Evolutionary conservation across 2,329 filamentous ascomycete genomes (phyloP).

Genomic region (Lecanicillium sp.): DNA sequence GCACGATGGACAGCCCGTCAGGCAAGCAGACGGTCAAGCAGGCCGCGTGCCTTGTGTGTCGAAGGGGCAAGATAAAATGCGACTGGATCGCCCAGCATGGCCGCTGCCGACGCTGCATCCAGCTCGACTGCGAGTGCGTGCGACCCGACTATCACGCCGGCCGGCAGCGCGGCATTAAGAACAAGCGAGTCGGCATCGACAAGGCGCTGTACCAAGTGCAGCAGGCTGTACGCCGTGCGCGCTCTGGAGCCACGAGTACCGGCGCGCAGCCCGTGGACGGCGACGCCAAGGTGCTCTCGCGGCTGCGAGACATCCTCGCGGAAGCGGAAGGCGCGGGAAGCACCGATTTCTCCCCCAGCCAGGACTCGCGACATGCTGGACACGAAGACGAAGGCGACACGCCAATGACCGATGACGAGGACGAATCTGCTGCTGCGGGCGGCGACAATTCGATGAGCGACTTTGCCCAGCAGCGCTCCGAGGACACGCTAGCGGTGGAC

Average conservation of each 20-base stretch:
- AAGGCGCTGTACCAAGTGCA: conserved; percentile 70
- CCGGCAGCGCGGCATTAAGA: conserved; percentile 69
- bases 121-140: conserved; percentile 53
- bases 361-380: conserved; percentile 7
- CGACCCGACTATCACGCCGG: conserved; percentile 68
- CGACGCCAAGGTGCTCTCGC: conserved; percentile 36
- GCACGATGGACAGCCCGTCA: conserved; percentile 3
- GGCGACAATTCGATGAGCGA: conserved; percentile 12
- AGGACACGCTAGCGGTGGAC: conserved; percentile 54
- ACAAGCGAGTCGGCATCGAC: conserved; percentile 67
- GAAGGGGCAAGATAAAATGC: conserved; percentile 62
- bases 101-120: conserved; percentile 54
- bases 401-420: conserved; percentile 22
- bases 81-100: conserved; percentile 44
- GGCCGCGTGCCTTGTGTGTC: conserved; percentile 56
- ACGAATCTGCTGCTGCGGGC: conserved; percentile 13
- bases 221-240: conserved; percentile 54
- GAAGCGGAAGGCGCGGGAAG: conserved; percentile 12
- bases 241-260: conserved; percentile 23
- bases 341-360: conserved; percentile 12
- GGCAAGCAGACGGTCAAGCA: conserved; percentile 17
- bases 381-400: conserved; percentile 9
- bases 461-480: conserved; percentile 21
- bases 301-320: conserved; percentile 33
- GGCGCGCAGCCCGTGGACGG: conserved; percentile 26